Base-by-base conservation (phyloP, 164 flowering plant genomes). In the Sextonia rubra region DNA sequence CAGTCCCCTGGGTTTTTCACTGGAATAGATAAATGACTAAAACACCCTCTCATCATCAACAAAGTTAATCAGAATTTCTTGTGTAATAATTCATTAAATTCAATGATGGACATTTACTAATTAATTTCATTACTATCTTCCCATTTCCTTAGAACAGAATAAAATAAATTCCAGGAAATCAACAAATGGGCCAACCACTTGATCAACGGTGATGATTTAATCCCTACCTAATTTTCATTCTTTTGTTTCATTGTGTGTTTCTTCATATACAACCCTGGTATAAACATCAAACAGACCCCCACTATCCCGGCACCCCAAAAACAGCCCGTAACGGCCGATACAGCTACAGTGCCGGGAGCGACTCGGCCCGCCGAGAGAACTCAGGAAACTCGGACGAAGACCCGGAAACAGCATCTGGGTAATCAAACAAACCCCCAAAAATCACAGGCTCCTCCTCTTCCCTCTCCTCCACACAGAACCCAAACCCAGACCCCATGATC, bases 361-460 rank as follows among this genome's bases (percentile, higher is more conserved):
- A 74, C 25, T 83, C 91, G 4, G 75, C 64, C 75, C 85, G 85
- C 82, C 86, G 82, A 20, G 82, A 73, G 0, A 78, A 69, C 3
- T 80, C 86, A 25, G 85, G 74, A 61, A 73, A 63, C 23, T 85
- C 87, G 64, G 85, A 69, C 69, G 79, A 25, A 1, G 55, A 15
- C 3, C 79, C 89, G 23, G 20, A 85, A 11, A 70, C 71, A 8
- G 69, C 75, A 65, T 87, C 87, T 15, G 86, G 61, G 55, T 83
- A 78, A 49, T 86, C 91, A 68, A 83, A 88, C 72, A 86, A 71
- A 15, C 87, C 87, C 5, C 75, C 92, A 15, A 84, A 75, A 12
- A 84, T 82, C 47, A 86, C 80, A 62, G 77, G 80, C 8, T 82
- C 95, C 23, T 74, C 80, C 23, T 37, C 69, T 22, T 25, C 48